Evolutionary conservation across 2,329 filamentous ascomycete species (phyloP).

Genomic region (Fusarium decemcellulare): DNA sequence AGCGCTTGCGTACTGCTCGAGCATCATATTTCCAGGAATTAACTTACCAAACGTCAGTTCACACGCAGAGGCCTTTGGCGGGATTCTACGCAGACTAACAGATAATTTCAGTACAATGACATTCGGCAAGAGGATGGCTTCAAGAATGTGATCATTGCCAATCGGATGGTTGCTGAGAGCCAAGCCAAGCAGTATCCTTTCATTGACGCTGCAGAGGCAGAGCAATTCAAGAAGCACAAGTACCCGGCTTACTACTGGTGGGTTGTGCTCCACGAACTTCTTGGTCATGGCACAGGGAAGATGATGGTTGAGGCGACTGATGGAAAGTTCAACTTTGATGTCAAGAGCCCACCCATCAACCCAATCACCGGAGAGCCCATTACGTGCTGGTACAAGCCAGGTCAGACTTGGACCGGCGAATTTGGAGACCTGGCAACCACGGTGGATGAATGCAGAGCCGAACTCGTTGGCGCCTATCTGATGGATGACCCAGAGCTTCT

Average conservation of each 20-base stretch:
- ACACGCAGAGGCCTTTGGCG: not conserved
- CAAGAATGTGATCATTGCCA: constrained; percentile 75
- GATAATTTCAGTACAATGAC: constrained; percentile 58
- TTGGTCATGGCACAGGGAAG: constrained; percentile 76
- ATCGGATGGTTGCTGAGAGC: constrained; percentile 68
- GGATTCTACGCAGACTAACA: not conserved
- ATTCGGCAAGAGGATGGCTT: constrained; percentile 73
- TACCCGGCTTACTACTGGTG: constrained; percentile 79
- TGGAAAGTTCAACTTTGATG: constrained; percentile 74
- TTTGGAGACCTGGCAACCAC: constrained; percentile 72
- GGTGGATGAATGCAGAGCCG: constrained; percentile 70
- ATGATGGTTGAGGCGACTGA: constrained; percentile 68
- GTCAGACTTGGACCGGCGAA: constrained; percentile 74
- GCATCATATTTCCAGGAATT: constrained; percentile 58
- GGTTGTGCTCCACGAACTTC: constrained; percentile 77
- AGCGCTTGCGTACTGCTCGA: constrained; percentile 61
- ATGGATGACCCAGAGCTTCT: constrained; percentile 60
- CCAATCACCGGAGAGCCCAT: constrained; percentile 69
- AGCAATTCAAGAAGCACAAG: constrained; percentile 73
- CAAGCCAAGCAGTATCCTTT: constrained; percentile 63
- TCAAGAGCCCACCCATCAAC: constrained; percentile 67
- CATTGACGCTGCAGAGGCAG: constrained; percentile 72
- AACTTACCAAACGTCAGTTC: constrained; percentile 60
- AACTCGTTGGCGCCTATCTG: constrained; percentile 60
- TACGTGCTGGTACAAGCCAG: constrained; percentile 70